phyloP scores from a whole-genome alignment of 1,284 basidiomycete species.

The Ceratobasidium sp. region DNA sequence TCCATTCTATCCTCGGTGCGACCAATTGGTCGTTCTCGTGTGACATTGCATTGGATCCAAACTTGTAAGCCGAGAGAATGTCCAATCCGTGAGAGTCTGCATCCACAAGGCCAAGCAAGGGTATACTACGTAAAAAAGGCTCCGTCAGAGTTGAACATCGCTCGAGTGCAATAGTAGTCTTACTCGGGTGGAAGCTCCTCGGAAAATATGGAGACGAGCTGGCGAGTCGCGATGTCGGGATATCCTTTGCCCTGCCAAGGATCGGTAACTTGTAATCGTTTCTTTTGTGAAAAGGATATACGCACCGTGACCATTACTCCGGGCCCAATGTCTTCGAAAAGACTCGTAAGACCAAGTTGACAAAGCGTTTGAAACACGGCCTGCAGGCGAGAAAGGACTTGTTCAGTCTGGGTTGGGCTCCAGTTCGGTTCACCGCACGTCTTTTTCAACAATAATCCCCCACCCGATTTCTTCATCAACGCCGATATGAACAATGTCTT shows the following conservation, averaged over 20 bases:
- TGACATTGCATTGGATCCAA: constrained; percentile 65
- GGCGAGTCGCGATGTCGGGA: constrained; percentile 86
- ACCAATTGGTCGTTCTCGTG: constrained; percentile 71
- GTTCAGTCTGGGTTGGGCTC: not conserved
- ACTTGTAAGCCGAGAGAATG: constrained; percentile 84
- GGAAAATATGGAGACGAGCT: constrained; percentile 75
- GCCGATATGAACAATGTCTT: constrained; percentile 68
- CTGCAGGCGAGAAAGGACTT: constrained; percentile 58
- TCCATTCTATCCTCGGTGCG: constrained; percentile 72
- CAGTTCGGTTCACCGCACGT: constrained; percentile 57
- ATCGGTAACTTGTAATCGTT: not conserved
- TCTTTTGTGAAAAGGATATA: not conserved
- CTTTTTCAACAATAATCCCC: constrained; percentile 91
- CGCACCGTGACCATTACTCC: constrained; percentile 75
- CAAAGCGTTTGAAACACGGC: constrained; percentile 87
- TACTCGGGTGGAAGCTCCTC: constrained; percentile 64
- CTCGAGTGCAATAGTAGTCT: constrained; percentile 38
- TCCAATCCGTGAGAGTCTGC: constrained; percentile 89
- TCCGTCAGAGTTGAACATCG: constrained; percentile 12
- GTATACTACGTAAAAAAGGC: constrained; percentile 59
- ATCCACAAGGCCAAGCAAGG: constrained; percentile 82
- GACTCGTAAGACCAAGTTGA: constrained; percentile 58
- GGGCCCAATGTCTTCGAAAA: constrained; percentile 56
- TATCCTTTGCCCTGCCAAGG: constrained; percentile 85
- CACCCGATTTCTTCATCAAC: constrained; percentile 64